Conservation (phyloP, 2,329 filamentous ascomycete genomes). For the Colletotrichum sp. region DNA sequence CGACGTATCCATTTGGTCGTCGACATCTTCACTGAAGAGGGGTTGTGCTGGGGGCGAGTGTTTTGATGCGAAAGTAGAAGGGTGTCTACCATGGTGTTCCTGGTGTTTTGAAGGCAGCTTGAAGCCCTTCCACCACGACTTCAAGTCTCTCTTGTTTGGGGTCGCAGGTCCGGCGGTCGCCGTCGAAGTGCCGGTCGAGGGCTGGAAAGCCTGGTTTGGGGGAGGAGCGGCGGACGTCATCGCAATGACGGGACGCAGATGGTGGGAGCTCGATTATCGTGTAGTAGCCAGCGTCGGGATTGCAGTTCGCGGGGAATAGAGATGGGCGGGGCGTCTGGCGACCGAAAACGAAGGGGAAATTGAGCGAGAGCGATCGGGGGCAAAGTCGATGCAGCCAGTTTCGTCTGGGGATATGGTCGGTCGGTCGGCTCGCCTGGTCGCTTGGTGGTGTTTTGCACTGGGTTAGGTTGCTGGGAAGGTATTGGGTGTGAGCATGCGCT, state of each 20-base stretch:
- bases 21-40: slow-evolving; percentile 21
- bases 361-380: not conserved
- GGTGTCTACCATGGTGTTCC: slow-evolving; percentile 61
- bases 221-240: slow-evolving; percentile 33
- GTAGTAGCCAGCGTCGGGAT: slow-evolving; percentile 4
- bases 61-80: slow-evolving; percentile 25
- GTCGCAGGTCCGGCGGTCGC: slow-evolving; percentile 57
- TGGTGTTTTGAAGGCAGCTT: slow-evolving; percentile 70
- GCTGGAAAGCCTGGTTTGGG: slow-evolving; percentile 21
- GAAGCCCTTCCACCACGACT: slow-evolving; percentile 98
- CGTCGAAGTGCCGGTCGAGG: slow-evolving; percentile 10
- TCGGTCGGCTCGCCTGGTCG: slow-evolving; percentile 12
- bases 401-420: not conserved
- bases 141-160: slow-evolving; percentile 84
- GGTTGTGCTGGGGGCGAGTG: not conserved
- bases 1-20: slow-evolving; percentile 7
- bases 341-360: not conserved
- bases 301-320: not conserved
- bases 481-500: slow-evolving; percentile 20
- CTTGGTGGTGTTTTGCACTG: slow-evolving; percentile 21
- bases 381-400: slow-evolving; percentile 1
- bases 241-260: slow-evolving; percentile 29
- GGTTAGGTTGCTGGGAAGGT: slow-evolving; percentile 16
- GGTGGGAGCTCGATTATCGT: slow-evolving; percentile 19
- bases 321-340: not conserved